Evolutionary conservation across 495 filamentous ascomycete species (phyloP), one percentile per base, ranked within the genome.

Genomic region (Mytilinidion resinicola): DNA sequence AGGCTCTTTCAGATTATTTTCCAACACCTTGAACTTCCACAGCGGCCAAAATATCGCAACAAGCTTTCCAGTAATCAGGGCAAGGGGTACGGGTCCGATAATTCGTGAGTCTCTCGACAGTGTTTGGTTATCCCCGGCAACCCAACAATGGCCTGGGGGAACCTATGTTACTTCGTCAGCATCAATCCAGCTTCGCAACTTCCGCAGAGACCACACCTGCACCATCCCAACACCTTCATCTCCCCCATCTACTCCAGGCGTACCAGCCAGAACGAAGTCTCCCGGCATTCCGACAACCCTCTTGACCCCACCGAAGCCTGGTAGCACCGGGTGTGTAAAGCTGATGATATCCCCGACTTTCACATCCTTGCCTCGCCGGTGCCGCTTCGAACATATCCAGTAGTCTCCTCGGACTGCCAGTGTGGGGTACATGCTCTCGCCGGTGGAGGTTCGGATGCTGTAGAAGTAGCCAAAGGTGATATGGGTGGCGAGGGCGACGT

Each of bases 101-200:
- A 80, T 75, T 63, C 93, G 82, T 55, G 90, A 96, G 76, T 98
- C 93, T 48, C 87, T 75, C 35, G 90, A 96, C 68, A 78, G 86
- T 10, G 82, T 79, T 47, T 92, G 67, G 72, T 96, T 96, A 68
- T 98, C 93, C 4, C 93, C 93, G 1, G 82, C 82, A 9, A 95
- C 72, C 79, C 88, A 96, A 63, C 88, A 90, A 76, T 96, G 92
- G 9, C 93, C 93, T 63, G 85, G 77, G 0, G 93, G 93, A 12
- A 97, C 83, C 90, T 92, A 53, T 48, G 66, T 51, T 54, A 50
- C 36, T 36, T 53, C 49, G 50, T 53, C 57, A 38, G 68, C 34
- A 12, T 19, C 46, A 5, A 49, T 1, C 14, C 21, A 33, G 14
- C n/a, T 25, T 49, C 46, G 21, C 15, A 8, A 21, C 46, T 49